Base-by-base conservation (phyloP, 169 alveolate species). In the Eimeria tenella region DNA sequence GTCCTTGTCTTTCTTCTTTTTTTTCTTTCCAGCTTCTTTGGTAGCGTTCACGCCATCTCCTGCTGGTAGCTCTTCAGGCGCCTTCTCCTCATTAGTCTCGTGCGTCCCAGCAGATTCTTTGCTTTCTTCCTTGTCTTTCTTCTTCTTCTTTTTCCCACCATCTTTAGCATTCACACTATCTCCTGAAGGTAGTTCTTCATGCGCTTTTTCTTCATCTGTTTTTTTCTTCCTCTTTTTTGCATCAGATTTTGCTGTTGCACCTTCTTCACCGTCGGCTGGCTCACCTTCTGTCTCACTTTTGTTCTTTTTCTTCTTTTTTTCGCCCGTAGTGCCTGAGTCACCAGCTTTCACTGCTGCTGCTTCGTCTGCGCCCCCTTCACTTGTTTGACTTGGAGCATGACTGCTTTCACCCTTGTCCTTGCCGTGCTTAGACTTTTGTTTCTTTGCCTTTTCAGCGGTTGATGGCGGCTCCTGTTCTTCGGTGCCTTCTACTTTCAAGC, bases 111-210 rank as follows among this genome's bases (percentile, higher is more conserved):
- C n/a, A 11, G 21, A 5, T 56, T 23, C 5, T 81, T 55, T 81
- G 10, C 11, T 62, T 62, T 60, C 92, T 10, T 62, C 52, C 11
- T 63, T 25, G 11, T 25, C 87, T 52, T 42, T 73, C 82, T 68
- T 86, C 84, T 89, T 89, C 55, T 89, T 42, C 94, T 90, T 77
- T 60, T 68, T 68, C n/a, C 77, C 77, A 7, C 31, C 77, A 68
- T 23, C 31, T 11, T 58, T 58, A 17, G 21, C 68, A 11, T 58
- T 17, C 21, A 17, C 68, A 58, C 19, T 58, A 17, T 10, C 68
- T 11, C 21, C 21, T 17, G 21, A 10, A 58, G 68, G 68, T 58
- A 17, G 19, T 58, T 58, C 68, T 58, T 31, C 42, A 31, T 31
- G 42, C 42, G 42, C 0, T 31, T 58, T 58, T 10, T 10, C 68